Base-by-base conservation (phyloP, 2,329 filamentous ascomycete species). In the Penicillium sp. region DNA sequence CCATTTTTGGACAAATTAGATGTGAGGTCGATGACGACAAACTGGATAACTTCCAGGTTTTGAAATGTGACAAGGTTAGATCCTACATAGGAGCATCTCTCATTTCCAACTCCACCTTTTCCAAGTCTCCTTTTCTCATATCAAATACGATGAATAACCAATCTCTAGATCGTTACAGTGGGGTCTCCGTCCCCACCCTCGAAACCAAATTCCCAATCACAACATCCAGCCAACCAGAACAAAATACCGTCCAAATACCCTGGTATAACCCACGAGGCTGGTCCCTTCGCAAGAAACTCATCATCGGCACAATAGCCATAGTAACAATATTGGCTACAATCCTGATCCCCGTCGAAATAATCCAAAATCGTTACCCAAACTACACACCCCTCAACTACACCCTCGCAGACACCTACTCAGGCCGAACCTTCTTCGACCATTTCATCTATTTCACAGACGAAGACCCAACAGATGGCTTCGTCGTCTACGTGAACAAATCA, bases 231-330 rank as follows among this genome's bases (percentile, higher is more conserved):
- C 4, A 56, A 52, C 10, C 40, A 56, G 16, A 37, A 35, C 3
- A 35, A 53, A 4, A 52, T 53, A 4, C 31, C 56, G n/a, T 36
- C 30, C 5, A 41, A 37, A 5, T 26, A 43, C 65, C 61, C 57
- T 69, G 65, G 74, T 83, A 78, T 69, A 75, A 84, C 58, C 78
- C 80, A 0, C 74, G 75, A 47, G 75, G 75, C 44, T 87, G 84
- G 84, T 72, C 78, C 38, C 79, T 80, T 65, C 79, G 77, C 55
- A 75, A 73, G 11, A 86, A 80, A 79, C 66, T 77, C 22, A 70
- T 81, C 6, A 76, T 61, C 4, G 66, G 73, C 1, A 64, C 78
- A 11, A 75, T 63, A 8, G 61, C 73, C 1, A 60, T 75, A 1
- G 53, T 78, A 2, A 61, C 80, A 9, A 66, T 86, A 14, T 63